These are phyloP conservation scores for Talaromyces ruber DNA, from an alignment of 495 filamentous ascomycete genomes.

Conservation along the genomic window DNA sequence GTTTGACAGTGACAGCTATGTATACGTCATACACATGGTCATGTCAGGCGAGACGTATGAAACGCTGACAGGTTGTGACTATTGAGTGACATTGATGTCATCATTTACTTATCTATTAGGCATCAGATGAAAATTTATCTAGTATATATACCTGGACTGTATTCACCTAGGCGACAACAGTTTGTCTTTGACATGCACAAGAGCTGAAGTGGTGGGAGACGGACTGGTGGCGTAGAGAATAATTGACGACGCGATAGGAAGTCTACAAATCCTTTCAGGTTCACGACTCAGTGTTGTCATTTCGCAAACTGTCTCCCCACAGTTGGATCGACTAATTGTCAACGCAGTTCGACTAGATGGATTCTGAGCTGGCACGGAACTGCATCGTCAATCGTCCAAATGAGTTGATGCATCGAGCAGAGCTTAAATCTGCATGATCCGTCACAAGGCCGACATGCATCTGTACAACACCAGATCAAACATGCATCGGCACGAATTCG, in stretches of 20 bases:
- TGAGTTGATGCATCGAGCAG: background rate
- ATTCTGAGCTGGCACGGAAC: background rate
- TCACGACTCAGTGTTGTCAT: background rate
- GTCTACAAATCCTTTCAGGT: background rate
- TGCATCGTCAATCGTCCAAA: background rate
- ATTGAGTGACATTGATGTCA: background rate
- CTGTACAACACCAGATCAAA: background rate
- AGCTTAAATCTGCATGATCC: background rate
- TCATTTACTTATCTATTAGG: background rate
- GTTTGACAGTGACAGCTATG: background rate
- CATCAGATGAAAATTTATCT: background rate
- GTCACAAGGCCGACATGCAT: background rate
- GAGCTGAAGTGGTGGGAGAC: background rate
- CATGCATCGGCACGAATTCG: background rate
- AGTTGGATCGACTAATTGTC: background rate
- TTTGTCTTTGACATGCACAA: too few species aligned
- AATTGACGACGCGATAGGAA: background rate
- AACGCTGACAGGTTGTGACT: background rate
- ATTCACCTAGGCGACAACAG: background rate
- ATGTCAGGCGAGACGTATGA: background rate
- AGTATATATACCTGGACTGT: background rate
- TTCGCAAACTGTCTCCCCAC: background rate
- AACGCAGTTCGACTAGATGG: background rate
- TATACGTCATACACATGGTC: background rate
- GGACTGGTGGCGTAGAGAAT: too few species aligned